phyloP scores from a whole-genome alignment of 768 basidiomycete species.

The Boletus subparvulus region DNA sequence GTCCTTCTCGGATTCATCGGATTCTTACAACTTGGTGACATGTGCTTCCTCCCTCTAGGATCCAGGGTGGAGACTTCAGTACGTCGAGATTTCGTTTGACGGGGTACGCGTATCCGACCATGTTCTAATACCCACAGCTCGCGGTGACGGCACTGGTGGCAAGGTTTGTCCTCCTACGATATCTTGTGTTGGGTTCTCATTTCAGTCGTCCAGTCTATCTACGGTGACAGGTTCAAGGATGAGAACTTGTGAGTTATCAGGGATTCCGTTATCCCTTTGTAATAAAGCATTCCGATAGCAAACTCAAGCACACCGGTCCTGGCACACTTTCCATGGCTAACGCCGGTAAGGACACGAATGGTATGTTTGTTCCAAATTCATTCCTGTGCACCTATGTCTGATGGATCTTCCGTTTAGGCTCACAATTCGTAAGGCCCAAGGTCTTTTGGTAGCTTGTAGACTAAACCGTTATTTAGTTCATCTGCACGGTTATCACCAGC shows the following conservation, averaged over 20 bases:
- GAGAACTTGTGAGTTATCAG: constrained; percentile 81
- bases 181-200: constrained; percentile 1
- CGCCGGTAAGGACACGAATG: constrained; percentile 89
- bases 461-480: constrained; percentile 60
- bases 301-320: constrained; percentile 89
- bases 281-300: constrained; percentile 49
- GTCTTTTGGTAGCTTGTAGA: background rate
- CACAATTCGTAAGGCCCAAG: constrained; percentile 72
- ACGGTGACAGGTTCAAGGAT: constrained; percentile 86
- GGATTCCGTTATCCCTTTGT: background rate
- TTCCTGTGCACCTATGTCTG: background rate
- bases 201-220: constrained; percentile 63
- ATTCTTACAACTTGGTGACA: background rate
- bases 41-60: constrained; percentile 48
- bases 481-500: constrained; percentile 80
- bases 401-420: constrained; percentile 46
- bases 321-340: constrained; percentile 96
- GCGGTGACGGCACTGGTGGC: constrained; percentile 87
- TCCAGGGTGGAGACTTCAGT: constrained; percentile 99
- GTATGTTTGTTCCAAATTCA: constrained; percentile 37
- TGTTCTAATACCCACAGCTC: constrained; percentile 45
- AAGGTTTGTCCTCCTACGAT: constrained; percentile 50
- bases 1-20: constrained; percentile 16
- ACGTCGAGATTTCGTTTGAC: constrained; percentile 34
- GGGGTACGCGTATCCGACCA: constrained; percentile 16